These are phyloP conservation scores for Perilla frutescens DNA, from an alignment of 257 asterid genomes.

Conservation along the genomic window DNA sequence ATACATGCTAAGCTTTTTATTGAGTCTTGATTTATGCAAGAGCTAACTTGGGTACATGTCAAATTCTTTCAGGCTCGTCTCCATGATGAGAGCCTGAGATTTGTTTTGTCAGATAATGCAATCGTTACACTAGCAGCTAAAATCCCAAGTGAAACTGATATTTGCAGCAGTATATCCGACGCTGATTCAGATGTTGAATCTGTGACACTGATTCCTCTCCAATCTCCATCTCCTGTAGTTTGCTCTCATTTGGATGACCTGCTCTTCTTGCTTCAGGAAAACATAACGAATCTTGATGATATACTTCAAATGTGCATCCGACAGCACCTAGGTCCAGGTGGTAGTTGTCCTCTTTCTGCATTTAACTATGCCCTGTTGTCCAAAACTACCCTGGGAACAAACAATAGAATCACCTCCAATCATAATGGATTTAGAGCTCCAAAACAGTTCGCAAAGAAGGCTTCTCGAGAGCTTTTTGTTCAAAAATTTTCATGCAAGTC, in stretches of 20 bases:
- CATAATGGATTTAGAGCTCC: constrained; percentile 59
- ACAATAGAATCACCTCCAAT: constrained; percentile 50
- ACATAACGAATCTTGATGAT: constrained; percentile 48
- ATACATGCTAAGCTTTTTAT: constrained; percentile 10
- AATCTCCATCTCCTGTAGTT: constrained; percentile 76
- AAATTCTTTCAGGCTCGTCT: constrained; percentile 82
- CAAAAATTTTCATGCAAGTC: constrained; percentile 95
- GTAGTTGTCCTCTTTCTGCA: constrained; percentile 83
- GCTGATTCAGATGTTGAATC: constrained; percentile 68
- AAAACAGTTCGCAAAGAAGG: constrained; percentile 60
- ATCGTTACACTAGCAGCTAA: constrained; percentile 69
- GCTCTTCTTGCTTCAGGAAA: constrained; percentile 54
- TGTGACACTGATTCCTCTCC: constrained; percentile 38
- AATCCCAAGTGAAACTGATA: constrained; percentile 63
- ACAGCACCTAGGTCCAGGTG: constrained; percentile 64
- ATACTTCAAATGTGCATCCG: constrained; percentile 56
- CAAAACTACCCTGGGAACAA: constrained; percentile 58
- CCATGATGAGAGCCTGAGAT: constrained; percentile 95
- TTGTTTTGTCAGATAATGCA: constrained; percentile 84
- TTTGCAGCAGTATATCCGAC: constrained; percentile 55
- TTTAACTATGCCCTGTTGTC: constrained; percentile 74
- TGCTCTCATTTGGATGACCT: constrained; percentile 75
- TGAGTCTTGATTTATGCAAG: background rate
- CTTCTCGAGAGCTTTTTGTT: constrained; percentile 82
- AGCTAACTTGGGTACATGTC: constrained; percentile 34